phyloP scores from a whole-genome alignment of 352 stramenopile species.

The Phytophthora pistaciae region DNA sequence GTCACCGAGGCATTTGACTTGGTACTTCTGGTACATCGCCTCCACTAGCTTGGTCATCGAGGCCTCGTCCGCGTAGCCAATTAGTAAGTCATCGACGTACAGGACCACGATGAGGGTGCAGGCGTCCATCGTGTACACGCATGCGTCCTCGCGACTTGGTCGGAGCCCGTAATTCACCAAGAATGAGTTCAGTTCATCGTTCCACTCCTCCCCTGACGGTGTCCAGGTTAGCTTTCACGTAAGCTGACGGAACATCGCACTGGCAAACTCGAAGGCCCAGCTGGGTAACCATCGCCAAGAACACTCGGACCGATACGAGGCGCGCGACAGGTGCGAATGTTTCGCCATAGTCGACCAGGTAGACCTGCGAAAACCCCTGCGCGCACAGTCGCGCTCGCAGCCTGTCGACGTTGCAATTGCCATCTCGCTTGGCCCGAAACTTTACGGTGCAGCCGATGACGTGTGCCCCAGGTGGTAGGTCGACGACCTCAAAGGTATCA shows the following conservation, averaged over 20 bases:
- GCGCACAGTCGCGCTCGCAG: slow-evolving; percentile 1
- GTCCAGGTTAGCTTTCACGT: not conserved
- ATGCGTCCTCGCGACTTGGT: not conserved
- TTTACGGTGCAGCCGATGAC: not conserved
- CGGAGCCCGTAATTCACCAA: not conserved
- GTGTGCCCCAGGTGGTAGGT: not conserved
- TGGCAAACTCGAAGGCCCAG: not conserved
- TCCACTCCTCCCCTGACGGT: slow-evolving; percentile 10
- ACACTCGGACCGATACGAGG: slow-evolving; percentile 7
- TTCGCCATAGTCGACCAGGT: slow-evolving; percentile 3
- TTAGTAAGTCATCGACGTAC: slow-evolving; percentile 6
- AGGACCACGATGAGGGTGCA: not conserved
- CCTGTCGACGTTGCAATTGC: slow-evolving; percentile 8
- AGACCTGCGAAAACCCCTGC: slow-evolving; percentile 2
- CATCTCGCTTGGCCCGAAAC: slow-evolving; percentile 3
- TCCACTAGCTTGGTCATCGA: not conserved
- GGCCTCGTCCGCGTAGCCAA: not conserved
- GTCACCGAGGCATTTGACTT: slow-evolving; percentile 10
- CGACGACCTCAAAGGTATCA: not conserved
- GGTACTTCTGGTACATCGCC: slow-evolving; percentile 3
- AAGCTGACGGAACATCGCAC: not conserved
- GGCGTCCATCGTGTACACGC: not conserved
- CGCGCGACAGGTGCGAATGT: slow-evolving; percentile 5
- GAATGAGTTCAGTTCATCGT: slow-evolving; percentile 1
- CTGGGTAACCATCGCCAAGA: slow-evolving; percentile 1